Evolutionary conservation across 139 green algal genomes (phyloP).

Genomic region (Picochlorum sp.): DNA sequence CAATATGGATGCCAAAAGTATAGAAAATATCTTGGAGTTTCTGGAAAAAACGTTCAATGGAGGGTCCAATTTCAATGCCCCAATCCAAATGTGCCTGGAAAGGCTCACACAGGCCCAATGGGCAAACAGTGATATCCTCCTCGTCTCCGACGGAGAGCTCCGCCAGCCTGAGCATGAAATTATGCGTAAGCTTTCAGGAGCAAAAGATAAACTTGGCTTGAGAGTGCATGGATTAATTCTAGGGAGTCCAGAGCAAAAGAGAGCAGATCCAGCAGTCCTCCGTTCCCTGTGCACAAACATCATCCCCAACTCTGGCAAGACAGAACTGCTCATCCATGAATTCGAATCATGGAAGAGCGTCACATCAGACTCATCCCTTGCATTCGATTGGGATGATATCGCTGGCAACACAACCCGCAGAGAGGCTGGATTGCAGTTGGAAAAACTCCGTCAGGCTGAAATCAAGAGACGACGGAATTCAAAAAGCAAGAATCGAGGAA

Average conservation of each 20-base stretch:
- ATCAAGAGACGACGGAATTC: constrained; percentile 18
- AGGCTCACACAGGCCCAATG: constrained; percentile 67
- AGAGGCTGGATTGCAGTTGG: constrained; percentile 51
- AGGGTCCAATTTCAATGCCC: constrained; percentile 80
- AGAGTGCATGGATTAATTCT: constrained; percentile 77
- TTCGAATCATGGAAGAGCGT: constrained; percentile 67
- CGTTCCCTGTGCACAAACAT: constrained; percentile 59
- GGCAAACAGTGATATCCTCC: constrained; percentile 79
- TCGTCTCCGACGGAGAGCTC: constrained; percentile 73
- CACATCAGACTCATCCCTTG: constrained; percentile 31
- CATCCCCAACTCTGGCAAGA: constrained; percentile 50
- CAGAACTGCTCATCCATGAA: constrained; percentile 48
- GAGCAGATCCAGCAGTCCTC: constrained; percentile 74
- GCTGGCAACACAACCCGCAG: constrained; percentile 52
- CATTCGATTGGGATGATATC: constrained; percentile 67
- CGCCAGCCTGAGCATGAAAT: constrained; percentile 67
- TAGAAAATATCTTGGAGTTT: constrained; percentile 77
- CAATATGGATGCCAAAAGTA: constrained; percentile 50
- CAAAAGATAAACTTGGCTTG: constrained; percentile 71
- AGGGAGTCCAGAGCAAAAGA: constrained; percentile 61
- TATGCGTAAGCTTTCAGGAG: constrained; percentile 71
- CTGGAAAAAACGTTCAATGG: constrained; percentile 83
- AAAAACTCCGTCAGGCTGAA: constrained; percentile 45
- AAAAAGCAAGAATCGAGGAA: background rate
- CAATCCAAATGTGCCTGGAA: constrained; percentile 60